Conservation (phyloP, 2,329 filamentous ascomycete species). For the Sclerotinia sclerotiorum region DNA sequence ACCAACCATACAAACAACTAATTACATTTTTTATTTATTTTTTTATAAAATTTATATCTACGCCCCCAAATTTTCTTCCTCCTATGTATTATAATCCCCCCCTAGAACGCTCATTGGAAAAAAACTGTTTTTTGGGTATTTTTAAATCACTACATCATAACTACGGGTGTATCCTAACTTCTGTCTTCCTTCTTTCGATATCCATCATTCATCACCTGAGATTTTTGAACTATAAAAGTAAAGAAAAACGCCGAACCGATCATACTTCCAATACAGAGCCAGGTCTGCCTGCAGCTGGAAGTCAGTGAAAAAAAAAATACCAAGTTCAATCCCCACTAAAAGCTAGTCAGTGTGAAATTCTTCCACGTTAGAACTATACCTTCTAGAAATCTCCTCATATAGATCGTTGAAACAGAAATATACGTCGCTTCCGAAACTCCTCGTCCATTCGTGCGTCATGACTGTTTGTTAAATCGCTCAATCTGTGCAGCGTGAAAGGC, state of each 20-base stretch:
- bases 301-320: not conserved
- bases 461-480: too few species aligned
- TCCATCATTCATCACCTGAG: not conserved
- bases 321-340: too few species aligned
- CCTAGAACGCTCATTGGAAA: not conserved
- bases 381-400: too few species aligned
- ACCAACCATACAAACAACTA: too few species aligned
- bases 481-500: too few species aligned
- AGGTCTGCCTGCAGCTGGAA: not conserved
- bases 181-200: too few species aligned
- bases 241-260: not conserved
- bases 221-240: not conserved
- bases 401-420: too few species aligned
- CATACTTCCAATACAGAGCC: not conserved
- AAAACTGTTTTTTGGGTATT: not conserved
- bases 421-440: too few species aligned
- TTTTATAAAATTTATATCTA: not conserved
- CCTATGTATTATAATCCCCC: not conserved
- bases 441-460: too few species aligned
- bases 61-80: not conserved
- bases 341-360: too few species aligned
- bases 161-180: not conserved
- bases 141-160: not conserved
- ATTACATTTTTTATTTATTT: too few species aligned
- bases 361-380: too few species aligned